Conservation (phyloP, 2,329 filamentous ascomycete genomes). For the Sporothrix pseudoabietina region DNA sequence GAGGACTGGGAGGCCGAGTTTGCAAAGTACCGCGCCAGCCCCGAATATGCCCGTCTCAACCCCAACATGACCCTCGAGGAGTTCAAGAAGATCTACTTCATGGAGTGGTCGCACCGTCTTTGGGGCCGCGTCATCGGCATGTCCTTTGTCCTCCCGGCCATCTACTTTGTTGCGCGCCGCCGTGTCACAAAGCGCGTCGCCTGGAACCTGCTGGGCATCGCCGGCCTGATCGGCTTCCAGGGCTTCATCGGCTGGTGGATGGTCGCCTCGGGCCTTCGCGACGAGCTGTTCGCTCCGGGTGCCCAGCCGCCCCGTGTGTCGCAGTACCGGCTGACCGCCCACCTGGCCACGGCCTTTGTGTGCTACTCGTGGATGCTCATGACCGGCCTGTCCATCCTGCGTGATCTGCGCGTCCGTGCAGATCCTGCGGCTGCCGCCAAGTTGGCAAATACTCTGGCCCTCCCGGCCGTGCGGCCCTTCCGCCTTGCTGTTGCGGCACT, state of each 20-base stretch:
- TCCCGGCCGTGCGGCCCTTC: slow-evolving; percentile 71
- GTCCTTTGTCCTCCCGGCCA: slow-evolving; percentile 82
- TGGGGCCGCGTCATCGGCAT: slow-evolving; percentile 93
- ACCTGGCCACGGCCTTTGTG: slow-evolving; percentile 85
- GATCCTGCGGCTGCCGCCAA: slow-evolving; percentile 65
- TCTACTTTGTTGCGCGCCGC: slow-evolving; percentile 82
- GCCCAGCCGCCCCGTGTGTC: slow-evolving; percentile 90
- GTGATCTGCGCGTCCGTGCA: slow-evolving; percentile 70
- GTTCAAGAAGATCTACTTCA: slow-evolving; percentile 99
- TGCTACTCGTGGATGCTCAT: slow-evolving; percentile 95
- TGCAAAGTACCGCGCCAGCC: slow-evolving; percentile 85
- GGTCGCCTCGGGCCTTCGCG: slow-evolving; percentile 94
- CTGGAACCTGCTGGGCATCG: slow-evolving; percentile 76
- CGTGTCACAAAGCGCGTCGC: slow-evolving; percentile 80
- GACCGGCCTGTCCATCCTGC: slow-evolving; percentile 81
- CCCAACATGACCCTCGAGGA: slow-evolving; percentile 88
- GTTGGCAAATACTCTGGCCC: slow-evolving; percentile 62
- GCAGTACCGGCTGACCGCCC: slow-evolving; percentile 88
- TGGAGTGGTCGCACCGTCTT: slow-evolving; percentile 96
- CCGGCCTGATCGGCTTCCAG: slow-evolving; percentile 88
- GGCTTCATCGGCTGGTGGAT: slow-evolving; percentile 99
- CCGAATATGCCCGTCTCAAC: slow-evolving; percentile 91
- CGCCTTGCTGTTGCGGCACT: slow-evolving; percentile 72
- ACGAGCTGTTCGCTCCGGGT: slow-evolving; percentile 90
- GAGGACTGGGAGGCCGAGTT: slow-evolving; percentile 93